Evolutionary conservation across 106 monocot species (phyloP).

Genomic region (Dendrobium catenatum): DNA sequence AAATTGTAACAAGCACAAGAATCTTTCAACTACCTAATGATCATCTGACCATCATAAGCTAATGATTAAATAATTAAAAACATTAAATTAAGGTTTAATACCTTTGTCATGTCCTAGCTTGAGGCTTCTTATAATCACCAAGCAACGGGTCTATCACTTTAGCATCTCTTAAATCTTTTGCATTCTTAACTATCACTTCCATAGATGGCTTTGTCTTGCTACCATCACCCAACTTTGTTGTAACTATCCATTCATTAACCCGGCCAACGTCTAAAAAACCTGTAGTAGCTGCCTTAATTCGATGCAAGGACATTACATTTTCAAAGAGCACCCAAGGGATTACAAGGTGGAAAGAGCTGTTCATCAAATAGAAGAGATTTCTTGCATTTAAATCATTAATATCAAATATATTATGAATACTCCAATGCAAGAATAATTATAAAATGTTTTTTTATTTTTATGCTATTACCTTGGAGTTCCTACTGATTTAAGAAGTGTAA

Average conservation of each 20-base stretch:
- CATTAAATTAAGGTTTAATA: not conserved
- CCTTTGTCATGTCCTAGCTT: constrained; percentile 24
- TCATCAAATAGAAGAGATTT: not conserved
- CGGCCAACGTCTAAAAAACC: constrained; percentile 49
- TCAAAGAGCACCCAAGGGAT: constrained; percentile 57
- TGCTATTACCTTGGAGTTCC: constrained; percentile 42
- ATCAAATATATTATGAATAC: not conserved
- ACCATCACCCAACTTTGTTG: constrained; percentile 60
- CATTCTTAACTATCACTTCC: not conserved
- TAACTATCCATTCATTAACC: constrained; percentile 77
- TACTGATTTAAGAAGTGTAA: constrained; percentile 38
- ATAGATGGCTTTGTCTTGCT: constrained; percentile 24
- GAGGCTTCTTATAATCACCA: constrained; percentile 16
- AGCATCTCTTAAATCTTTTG: constrained; percentile 6
- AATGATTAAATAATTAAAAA: too few species aligned
- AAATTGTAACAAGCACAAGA: too few species aligned
- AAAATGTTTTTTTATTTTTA: not conserved
- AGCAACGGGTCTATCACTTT: constrained; percentile 11
- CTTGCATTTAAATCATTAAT: not conserved
- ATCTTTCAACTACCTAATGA: too few species aligned
- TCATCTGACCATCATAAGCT: too few species aligned
- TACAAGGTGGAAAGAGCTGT: constrained; percentile 59
- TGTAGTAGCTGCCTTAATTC: constrained; percentile 52
- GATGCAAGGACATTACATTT: constrained; percentile 73
- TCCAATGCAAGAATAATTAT: not conserved